Evolutionary conservation across 352 stramenopile species (phyloP).

Genomic region (Thraustochytrium sp.): DNA sequence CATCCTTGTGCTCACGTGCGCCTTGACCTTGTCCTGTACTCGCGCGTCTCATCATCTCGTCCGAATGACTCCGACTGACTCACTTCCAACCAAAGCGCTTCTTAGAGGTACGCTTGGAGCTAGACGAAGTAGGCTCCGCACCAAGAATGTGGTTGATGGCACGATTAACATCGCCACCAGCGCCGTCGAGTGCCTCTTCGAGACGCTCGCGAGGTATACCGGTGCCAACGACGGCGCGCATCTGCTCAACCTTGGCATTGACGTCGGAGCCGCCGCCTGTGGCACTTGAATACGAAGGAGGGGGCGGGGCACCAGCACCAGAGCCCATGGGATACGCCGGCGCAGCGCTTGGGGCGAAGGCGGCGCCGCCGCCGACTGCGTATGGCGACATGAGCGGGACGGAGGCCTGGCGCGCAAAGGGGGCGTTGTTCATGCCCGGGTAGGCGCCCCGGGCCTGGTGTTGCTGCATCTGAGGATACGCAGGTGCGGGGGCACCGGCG

Average conservation of each 20-base stretch:
- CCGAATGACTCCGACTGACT: too few relatives aligned
- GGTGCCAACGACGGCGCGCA: not conserved
- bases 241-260: not conserved
- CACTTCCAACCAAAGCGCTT: constrained; percentile 8
- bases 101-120: not conserved
- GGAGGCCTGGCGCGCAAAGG: not conserved
- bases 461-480: not conserved
- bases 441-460: not conserved
- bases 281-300: not conserved
- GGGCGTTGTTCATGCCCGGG: constrained; percentile 3
- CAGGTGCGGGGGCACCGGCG: not conserved
- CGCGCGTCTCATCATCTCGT: too few relatives aligned
- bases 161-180: constrained; percentile 11
- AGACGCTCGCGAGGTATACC: not conserved
- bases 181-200: not conserved
- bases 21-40: too few relatives aligned
- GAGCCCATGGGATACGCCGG: not conserved
- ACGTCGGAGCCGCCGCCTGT: not conserved
- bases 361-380: not conserved
- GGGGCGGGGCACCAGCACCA: not conserved
- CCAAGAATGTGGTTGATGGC: constrained; percentile 36
- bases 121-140: not conserved
- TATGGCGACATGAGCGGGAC: constrained; percentile 19
- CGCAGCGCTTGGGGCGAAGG: not conserved
- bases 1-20: too few relatives aligned